phyloP scores from a whole-genome alignment of 2,329 filamentous ascomycete genomes.

The Conoideocrella luteorostrata region DNA sequence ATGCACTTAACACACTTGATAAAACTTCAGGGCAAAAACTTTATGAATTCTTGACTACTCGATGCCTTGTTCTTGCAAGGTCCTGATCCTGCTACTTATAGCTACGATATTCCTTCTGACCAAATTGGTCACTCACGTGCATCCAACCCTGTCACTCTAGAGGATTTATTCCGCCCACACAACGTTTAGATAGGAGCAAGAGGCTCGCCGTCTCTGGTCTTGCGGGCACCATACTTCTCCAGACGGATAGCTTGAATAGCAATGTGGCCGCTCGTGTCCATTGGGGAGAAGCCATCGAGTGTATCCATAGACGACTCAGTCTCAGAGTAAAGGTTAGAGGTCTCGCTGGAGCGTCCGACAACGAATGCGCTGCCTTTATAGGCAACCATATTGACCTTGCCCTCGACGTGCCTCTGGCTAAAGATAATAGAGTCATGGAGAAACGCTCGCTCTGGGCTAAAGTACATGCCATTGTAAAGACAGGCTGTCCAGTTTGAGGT shows the following conservation, averaged over 20 bases:
- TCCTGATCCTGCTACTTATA: too few species aligned
- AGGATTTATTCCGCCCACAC: too few species aligned
- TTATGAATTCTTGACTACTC: too few species aligned
- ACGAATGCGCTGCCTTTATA: slow-evolving; percentile 31
- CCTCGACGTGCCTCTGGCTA: slow-evolving; percentile 18
- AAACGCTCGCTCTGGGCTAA: slow-evolving; percentile 5
- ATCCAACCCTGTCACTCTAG: too few species aligned
- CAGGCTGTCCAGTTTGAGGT: slow-evolving; percentile 2
- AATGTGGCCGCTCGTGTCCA: slow-evolving; percentile 48
- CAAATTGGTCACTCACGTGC: too few species aligned
- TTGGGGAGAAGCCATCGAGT: slow-evolving; percentile 34
- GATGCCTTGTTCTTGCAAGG: too few species aligned
- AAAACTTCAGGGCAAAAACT: too few species aligned
- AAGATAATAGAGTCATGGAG: neutral
- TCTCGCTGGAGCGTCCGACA: slow-evolving; percentile 30
- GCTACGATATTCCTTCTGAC: too few species aligned
- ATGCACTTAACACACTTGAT: too few species aligned
- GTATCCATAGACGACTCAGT: slow-evolving; percentile 42
- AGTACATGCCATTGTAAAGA: slow-evolving; percentile 7
- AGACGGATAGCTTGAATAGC: slow-evolving; percentile 60
- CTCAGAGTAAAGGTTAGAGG: slow-evolving; percentile 43
- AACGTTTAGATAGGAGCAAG: too few species aligned
- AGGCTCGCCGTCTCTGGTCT: too few species aligned
- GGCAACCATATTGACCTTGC: slow-evolving; percentile 28
- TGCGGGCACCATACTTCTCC: too few species aligned